phyloP scores from a whole-genome alignment of 2,329 filamentous ascomycete genomes.

The Penicillium sp. region DNA sequence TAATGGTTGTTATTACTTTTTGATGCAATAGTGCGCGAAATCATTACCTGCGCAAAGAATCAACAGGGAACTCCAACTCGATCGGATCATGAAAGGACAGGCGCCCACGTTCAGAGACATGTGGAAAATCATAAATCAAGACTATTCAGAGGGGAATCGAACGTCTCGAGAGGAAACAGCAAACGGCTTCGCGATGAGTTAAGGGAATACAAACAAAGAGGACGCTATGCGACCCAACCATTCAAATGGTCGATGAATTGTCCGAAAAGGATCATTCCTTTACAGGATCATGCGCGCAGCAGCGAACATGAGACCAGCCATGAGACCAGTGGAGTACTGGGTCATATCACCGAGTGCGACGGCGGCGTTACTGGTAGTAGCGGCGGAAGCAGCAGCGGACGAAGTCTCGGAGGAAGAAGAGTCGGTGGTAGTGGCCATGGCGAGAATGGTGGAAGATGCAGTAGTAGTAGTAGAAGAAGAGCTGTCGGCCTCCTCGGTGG shows the following conservation, averaged over 20 bases:
- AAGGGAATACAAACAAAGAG: constrained; percentile 14
- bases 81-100: constrained; percentile 18
- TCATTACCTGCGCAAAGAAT: constrained; percentile 1
- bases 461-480: constrained; percentile 25
- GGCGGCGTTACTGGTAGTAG: constrained; percentile 44
- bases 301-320: constrained; percentile 54
- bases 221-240: constrained; percentile 10
- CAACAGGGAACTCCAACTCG: constrained; percentile 6
- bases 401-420: constrained; percentile 20
- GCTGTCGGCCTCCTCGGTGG: constrained; percentile 32
- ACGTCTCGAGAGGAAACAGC: constrained; percentile 1
- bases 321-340: constrained; percentile 50
- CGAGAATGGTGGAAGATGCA: constrained; percentile 26
- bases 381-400: constrained; percentile 27
- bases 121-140: constrained; percentile 14
- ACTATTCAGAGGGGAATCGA: constrained; percentile 18
- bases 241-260: not conserved
- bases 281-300: constrained; percentile 59
- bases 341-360: constrained; percentile 44
- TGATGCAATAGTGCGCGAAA: constrained; percentile 8
- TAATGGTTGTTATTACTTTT: constrained; percentile 9
- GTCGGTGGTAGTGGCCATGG: constrained; percentile 34
- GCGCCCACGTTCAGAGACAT: constrained; percentile 20
- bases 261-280: constrained; percentile 12
- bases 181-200: constrained; percentile 20